These are phyloP conservation scores for Oryza meridionalis DNA, from an alignment of 176 grass and related monocot species.

Conservation along the genomic window DNA sequence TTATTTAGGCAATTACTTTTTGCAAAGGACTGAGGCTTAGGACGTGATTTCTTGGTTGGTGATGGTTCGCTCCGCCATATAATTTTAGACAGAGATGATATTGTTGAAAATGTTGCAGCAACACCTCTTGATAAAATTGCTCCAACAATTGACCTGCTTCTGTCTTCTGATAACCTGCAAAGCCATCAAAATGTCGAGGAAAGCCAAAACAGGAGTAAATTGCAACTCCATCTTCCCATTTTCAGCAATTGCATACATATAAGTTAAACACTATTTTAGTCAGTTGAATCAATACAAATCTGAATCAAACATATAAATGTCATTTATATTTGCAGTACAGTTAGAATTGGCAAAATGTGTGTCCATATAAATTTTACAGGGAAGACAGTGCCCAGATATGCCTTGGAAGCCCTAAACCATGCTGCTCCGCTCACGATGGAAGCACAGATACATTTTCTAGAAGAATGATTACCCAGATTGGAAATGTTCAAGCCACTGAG, in stretches of 20 bases:
- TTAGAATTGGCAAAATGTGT: slow-evolving; percentile 1
- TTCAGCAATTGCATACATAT: not conserved
- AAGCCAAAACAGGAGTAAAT: slow-evolving; percentile 1
- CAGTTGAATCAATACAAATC: not conserved
- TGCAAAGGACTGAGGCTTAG: slow-evolving; percentile 87
- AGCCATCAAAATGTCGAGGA: slow-evolving; percentile 21
- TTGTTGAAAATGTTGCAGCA: slow-evolving; percentile 86
- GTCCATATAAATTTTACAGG: slow-evolving; percentile 19
- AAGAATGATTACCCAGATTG: not conserved
- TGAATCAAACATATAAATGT: not conserved
- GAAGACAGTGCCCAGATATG: slow-evolving; percentile 4
- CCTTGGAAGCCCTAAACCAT: slow-evolving; percentile 20
- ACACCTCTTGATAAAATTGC: slow-evolving; percentile 94
- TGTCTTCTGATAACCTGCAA: slow-evolving; percentile 88
- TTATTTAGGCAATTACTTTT: slow-evolving; percentile 63
- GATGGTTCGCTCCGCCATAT: slow-evolving; percentile 79
- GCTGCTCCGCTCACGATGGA: slow-evolving; percentile 10
- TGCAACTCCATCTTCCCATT: slow-evolving; percentile 1
- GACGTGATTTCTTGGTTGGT: slow-evolving; percentile 68
- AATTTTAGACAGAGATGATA: slow-evolving; percentile 90
- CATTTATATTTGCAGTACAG: not conserved
- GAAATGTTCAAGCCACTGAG: slow-evolving; percentile 18
- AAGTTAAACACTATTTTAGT: not conserved
- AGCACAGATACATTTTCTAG: slow-evolving; percentile 10
- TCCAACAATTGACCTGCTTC: slow-evolving; percentile 92